These are phyloP conservation scores for Pyrus communis DNA, from an alignment of 306 rosid genomes.

Conservation along the genomic window DNA sequence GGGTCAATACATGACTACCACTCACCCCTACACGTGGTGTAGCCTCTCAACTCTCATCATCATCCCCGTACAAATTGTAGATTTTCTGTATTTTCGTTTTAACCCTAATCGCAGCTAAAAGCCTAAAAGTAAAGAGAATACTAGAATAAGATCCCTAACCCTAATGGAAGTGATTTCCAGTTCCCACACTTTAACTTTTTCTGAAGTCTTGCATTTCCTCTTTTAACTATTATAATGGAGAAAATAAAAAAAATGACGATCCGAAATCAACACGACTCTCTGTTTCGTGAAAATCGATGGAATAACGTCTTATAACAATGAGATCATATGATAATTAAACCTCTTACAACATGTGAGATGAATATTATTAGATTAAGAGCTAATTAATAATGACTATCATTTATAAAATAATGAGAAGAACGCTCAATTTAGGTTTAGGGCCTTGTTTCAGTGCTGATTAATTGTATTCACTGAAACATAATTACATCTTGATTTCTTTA, in stretches of 20 bases:
- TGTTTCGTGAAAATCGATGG: no score
- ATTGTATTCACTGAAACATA: not conserved
- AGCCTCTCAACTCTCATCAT: constrained; percentile 27
- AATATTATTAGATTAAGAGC: not conserved
- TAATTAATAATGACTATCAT: not conserved
- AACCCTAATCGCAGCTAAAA: not conserved
- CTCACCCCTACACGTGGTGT: constrained; percentile 31
- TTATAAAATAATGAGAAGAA: not conserved
- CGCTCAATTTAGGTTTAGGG: not conserved
- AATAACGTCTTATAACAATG: no score
- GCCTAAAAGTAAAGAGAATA: not conserved
- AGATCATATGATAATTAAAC: no score
- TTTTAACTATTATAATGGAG: not conserved
- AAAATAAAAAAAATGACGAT: no score
- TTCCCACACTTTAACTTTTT: not conserved
- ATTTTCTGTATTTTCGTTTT: not conserved
- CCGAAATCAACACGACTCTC: no score
- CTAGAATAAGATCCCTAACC: not conserved
- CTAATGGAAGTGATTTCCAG: no score
- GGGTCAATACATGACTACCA: constrained; percentile 17
- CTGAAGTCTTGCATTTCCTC: not conserved
- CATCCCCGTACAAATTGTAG: constrained; percentile 18
- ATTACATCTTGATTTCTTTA: not conserved
- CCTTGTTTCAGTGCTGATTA: no score
- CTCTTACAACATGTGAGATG: not conserved